Base-by-base conservation (phyloP, 2,329 filamentous ascomycete genomes). In the Trichoderma sp. region DNA sequence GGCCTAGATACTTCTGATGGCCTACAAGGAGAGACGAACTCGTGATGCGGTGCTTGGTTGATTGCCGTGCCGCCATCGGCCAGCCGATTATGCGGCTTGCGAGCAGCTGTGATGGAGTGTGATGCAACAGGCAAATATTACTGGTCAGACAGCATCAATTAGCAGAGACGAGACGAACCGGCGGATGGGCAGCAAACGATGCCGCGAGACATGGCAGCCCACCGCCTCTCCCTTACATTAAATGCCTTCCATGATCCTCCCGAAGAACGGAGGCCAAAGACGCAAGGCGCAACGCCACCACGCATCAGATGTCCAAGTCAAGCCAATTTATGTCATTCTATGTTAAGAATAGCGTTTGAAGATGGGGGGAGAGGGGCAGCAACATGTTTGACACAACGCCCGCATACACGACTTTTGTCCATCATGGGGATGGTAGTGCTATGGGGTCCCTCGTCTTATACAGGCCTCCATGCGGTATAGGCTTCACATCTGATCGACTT, bases 1-100 rank as follows among this genome's bases (percentile, higher is more conserved):
- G 87, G 0, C 86, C 86, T 39, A 37, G 43, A 52, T 52, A 69
- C 21, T 21, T 51, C n/a, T 66, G 43, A 21, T 32, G 3, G 8
- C 13, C 10, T 32, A 37, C 14, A 37, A 10, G 6, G 14, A 14
- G 37, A 39, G 37, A 46, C 39, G 16, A 39, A 39, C 16, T 18
- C 28, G 61, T 5, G 37, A 32, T 39, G 28, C 24, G 24, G 26
- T n/a, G 39, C 39, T 43, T 43, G 39, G 6, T n/a, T 8, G 16
- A 26, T 32, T 46, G 28, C 37, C 5, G 46, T 32, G 59, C 59
- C 59, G 55, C 65, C 65, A 54, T 61, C 65, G 65, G 55, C 56
- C 65, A 46, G 55, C 46, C 65, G 55, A 34, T 37, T 59, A 61
- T 24, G 16, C 56, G 58, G 55, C 65, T 43, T 24, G 28, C 18